Evolutionary conservation across 805 yeast species (phyloP).

Genomic region (Lipomyces spencermartinsiae): DNA sequence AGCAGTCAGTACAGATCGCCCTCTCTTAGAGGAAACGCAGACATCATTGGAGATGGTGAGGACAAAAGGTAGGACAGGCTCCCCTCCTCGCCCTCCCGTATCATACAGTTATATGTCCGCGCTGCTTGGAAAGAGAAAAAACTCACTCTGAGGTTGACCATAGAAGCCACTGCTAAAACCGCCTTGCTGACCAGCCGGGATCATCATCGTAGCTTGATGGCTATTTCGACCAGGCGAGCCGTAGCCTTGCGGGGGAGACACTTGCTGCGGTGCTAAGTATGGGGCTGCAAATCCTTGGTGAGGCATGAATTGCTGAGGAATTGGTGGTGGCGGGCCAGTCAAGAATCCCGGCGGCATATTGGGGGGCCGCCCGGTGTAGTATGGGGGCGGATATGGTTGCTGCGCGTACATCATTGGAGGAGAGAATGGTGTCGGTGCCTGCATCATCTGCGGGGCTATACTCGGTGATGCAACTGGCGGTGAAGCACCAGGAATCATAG

Average conservation of each 20-base stretch:
- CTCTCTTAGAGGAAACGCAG: not conserved
- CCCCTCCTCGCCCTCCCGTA: not conserved
- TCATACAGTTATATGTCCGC: not conserved
- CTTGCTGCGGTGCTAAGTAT: constrained; percentile 28
- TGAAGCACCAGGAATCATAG: constrained; percentile 25
- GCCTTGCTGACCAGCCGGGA: constrained; percentile 27
- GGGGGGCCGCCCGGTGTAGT: constrained; percentile 18
- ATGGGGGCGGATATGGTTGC: constrained; percentile 29
- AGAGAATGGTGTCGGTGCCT: constrained; percentile 18
- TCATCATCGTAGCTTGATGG: constrained; percentile 32
- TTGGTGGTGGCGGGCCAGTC: constrained; percentile 27
- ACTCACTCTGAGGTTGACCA: constrained; percentile 29
- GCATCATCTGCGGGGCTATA: constrained; percentile 30
- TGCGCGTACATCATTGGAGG: constrained; percentile 28
- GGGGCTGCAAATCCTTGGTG: constrained; percentile 20
- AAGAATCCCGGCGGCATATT: constrained; percentile 32
- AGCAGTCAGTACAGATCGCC: not conserved
- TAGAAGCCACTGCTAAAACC: constrained; percentile 19
- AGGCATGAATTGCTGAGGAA: constrained; percentile 31
- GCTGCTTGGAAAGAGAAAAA: constrained; percentile 4
- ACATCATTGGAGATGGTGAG: not conserved
- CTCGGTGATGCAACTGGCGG: constrained; percentile 34
- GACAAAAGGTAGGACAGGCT: not conserved
- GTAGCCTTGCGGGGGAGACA: constrained; percentile 30
- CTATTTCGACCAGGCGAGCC: constrained; percentile 34